A percentile compares a stretch with the other conserved stretches of the same genome.
phyloP scores from a whole-genome alignment of 495 filamentous ascomycete species.

The Patellaria atrata region DNA sequence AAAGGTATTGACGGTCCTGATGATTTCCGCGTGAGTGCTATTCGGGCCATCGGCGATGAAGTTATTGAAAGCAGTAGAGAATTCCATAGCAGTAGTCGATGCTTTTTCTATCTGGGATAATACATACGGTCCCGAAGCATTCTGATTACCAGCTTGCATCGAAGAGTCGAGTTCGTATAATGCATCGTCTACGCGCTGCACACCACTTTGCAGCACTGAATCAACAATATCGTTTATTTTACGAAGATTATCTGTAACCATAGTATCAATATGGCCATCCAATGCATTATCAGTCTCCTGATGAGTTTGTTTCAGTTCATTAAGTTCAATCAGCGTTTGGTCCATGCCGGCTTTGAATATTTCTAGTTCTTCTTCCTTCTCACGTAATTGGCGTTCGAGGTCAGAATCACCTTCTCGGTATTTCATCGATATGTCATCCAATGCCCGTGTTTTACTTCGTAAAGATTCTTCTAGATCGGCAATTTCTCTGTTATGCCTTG shows the following conservation, averaged over 20 bases:
- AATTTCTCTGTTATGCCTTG: slow-evolving; percentile 94
- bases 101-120: slow-evolving; percentile 96
- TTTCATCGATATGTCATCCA: slow-evolving; percentile 72
- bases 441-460: slow-evolving; percentile 68
- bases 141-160: slow-evolving; percentile 98
- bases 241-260: slow-evolving; percentile 68
- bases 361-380: slow-evolving; percentile 95
- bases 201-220: slow-evolving; percentile 84
- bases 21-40: slow-evolving; percentile 79
- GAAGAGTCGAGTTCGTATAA: slow-evolving; percentile 92
- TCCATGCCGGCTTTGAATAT: slow-evolving; percentile 96
- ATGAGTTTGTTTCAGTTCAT: slow-evolving; percentile 54
- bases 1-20: slow-evolving; percentile 83
- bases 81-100: slow-evolving; percentile 84
- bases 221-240: slow-evolving; percentile 98
- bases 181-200: slow-evolving; percentile 90
- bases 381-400: slow-evolving; percentile 64
- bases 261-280: slow-evolving; percentile 79
- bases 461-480: slow-evolving; percentile 88
- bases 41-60: slow-evolving; percentile 95
- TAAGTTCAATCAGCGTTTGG: slow-evolving; percentile 77
- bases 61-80: slow-evolving; percentile 93
- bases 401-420: slow-evolving; percentile 70
- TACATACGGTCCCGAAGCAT: slow-evolving; percentile 88
- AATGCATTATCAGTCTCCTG: slow-evolving; percentile 67